phyloP scores from a whole-genome alignment of 1,284 basidiomycete genomes.

The Ustilago shanxiensis region DNA sequence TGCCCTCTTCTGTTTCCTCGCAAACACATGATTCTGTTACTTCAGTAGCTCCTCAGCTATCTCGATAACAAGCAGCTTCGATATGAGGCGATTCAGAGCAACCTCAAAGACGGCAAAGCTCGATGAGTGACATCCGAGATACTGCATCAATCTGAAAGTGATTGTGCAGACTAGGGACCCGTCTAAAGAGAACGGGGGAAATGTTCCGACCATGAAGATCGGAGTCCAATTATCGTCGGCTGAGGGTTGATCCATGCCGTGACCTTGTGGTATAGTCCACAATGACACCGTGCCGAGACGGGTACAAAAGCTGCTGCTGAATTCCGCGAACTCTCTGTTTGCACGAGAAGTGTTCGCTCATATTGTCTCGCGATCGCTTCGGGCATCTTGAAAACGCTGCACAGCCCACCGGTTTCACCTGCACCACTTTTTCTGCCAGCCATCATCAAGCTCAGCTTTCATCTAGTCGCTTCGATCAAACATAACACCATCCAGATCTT shows the following conservation, averaged over 20 bases:
- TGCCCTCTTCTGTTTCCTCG: neutral
- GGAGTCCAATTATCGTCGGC: slow-evolving; percentile 1
- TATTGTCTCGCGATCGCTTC: no score
- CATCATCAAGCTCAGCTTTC: no score
- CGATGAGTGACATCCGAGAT: neutral
- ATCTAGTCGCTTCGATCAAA: no score
- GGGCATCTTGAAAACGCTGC: neutral
- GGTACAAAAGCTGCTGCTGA: no score
- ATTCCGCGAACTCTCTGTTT: no score
- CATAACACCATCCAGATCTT: no score
- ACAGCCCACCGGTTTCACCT: neutral
- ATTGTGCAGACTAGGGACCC: neutral
- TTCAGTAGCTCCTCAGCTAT: neutral
- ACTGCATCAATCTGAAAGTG: neutral
- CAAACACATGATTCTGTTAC: no score
- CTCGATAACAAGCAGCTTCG: neutral
- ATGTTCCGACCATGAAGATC: slow-evolving; percentile 3
- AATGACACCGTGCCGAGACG: neutral
- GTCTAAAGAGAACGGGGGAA: neutral
- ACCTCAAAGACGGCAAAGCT: slow-evolving; percentile 3
- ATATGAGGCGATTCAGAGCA: neutral
- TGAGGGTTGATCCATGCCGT: neutral
- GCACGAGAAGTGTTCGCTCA: no score
- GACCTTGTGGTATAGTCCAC: neutral
- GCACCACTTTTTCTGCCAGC: no score